These are phyloP conservation scores for Rosa lucieae DNA, from an alignment of 306 rosid genomes.

Conservation along the genomic window DNA sequence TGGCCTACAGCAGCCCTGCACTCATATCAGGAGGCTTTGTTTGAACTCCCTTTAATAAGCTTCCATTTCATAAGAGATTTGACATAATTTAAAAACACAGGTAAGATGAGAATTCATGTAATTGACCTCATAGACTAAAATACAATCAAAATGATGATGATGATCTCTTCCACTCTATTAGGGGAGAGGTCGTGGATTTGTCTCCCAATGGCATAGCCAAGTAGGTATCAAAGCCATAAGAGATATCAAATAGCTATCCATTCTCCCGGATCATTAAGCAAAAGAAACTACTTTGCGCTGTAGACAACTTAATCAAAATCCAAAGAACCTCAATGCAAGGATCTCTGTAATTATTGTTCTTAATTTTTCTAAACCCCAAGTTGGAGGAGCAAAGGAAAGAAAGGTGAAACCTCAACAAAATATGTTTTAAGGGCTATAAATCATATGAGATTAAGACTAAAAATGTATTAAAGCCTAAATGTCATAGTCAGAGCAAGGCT, in stretches of 20 bases:
- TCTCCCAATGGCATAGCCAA: neutral
- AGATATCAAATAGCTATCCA: neutral
- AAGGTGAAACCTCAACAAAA: neutral
- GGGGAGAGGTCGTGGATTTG: neutral
- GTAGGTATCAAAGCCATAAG: neutral
- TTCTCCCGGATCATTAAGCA: neutral
- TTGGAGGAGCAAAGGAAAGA: too few relatives aligned
- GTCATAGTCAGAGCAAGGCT: neutral
- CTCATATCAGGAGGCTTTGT: neutral
- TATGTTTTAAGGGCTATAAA: neutral
- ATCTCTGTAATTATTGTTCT: neutral
- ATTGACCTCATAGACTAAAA: neutral
- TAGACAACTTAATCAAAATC: neutral
- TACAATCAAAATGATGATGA: neutral
- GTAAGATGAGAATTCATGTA: neutral
- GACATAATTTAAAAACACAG: neutral
- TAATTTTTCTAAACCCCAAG: too few relatives aligned
- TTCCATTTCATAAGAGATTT: neutral
- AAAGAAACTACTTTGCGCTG: neutral
- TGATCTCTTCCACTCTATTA: neutral
- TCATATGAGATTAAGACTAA: neutral
- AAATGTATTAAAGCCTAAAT: neutral
- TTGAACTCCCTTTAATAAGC: neutral
- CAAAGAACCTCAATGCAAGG: neutral
- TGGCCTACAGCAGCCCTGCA: neutral